Base-by-base conservation (phyloP, 2,329 filamentous ascomycete genomes). In the Neofusicoccum sp. region DNA sequence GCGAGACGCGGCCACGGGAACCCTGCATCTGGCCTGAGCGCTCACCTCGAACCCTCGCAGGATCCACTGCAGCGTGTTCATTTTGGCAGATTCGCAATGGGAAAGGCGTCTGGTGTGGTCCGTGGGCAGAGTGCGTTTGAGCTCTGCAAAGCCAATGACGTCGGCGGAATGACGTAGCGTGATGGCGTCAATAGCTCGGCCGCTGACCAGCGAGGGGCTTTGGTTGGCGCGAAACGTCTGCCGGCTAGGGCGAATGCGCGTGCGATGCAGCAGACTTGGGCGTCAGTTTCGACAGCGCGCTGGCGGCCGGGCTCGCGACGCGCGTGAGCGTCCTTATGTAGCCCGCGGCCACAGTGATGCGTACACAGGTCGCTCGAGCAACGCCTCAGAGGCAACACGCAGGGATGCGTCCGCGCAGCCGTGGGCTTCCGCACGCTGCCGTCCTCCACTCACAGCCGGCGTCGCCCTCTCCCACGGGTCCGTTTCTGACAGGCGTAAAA, bases 11-110 rank as follows among this genome's bases (percentile, higher is more conserved):
- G 26, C 2, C 34, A 49, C 38, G 44, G 24, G 36, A 6, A 33
- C 7, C n/a, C n/a, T 12, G 20, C 9, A 8, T 28, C 16, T 6
- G 41, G 26, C n/a, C 20, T 47, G 36, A 34, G 40, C 36, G 60
- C 72, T 62, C 71, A 78, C 78, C 74, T 80, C 65, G 61, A 72
- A 70, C 67, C 64, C 72, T 43, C 78, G 72, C 43, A 80, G 73
- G 69, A 70, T 72, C 62, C 77, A 67, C 60, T 74, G 74, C 36
- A 78, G 56, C 60, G 69, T 67, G 66, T 70, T 71, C 77, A 79
- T 79, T 14, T 33, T 44, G 36, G 56, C 65, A 61, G 64, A 41
- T 59, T 20, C 49, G 44, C 33, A 38, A 30, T 36, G 16, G 38
- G 45, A 26, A 43, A 8, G 34, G 57, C 26, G 51, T 36, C 51